Evolutionary conservation across 2,329 filamentous ascomycete species (phyloP), one percentile per base, ranked within the genome.

Genomic region (Trichoderma pleuroti): DNA sequence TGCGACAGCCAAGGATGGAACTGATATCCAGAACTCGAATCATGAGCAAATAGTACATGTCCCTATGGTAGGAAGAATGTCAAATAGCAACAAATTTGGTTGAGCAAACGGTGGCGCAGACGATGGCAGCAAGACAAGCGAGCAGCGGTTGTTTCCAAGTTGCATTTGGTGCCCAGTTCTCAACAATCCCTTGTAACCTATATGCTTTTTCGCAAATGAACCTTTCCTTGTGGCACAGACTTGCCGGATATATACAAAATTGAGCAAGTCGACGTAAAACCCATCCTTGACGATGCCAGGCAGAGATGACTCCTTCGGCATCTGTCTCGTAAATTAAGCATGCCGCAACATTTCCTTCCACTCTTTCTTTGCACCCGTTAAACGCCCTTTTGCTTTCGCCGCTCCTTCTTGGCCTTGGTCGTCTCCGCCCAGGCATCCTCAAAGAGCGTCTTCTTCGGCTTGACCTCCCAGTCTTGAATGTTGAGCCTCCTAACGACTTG

Each of bases 401-500:
- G 59, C 11, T 49, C 68, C 36, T 64, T 71, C 66, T 70, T 74
- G 9, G 70, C 63, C 16, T 65, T 66, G 4, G 60, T 21, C 21
- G 30, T 70, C 72, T 80, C 78, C 4, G 75, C 70, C 88, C 89
- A 91, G 0, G 85, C 84, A 77, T 93, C 90, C 80, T 96, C 93
- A 77, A 96, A 96, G 18, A 87, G 76, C 2, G 91, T 91, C 72
- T 86, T 86, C 78, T 87, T 88, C 71, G 84, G 83, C 24, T 82
- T 82, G 32, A 93, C 82, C 74, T 92, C 76, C 78, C 85, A 79
- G 8, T 89, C 85, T 52, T 84, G 84, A 72, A 97, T 86, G 72
- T 91, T 91, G 73, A 98, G 81, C 71, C 89, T 87, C 56, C 94
- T 85, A 4, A 98, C 92, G 28, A 98, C 92, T 78, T 97, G 91